Evolutionary conservation across 1,139 yeast species (phyloP), one percentile per base, ranked within the genome.

Genomic region (Schwanniomyces etchellsii): DNA sequence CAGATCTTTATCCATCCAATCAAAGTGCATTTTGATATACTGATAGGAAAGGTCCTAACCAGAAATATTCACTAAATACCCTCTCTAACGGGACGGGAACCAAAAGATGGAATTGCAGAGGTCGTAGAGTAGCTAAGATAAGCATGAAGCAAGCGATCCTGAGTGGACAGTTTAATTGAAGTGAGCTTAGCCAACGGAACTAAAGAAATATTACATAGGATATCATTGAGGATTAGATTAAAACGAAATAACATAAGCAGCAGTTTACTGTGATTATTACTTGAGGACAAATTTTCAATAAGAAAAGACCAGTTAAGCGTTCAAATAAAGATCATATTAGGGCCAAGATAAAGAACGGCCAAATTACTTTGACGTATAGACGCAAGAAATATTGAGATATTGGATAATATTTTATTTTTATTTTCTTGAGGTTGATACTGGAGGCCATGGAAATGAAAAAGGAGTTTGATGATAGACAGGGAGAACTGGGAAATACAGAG

Each of bases 1-100:
- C n/a, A n/a, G n/a, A n/a, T n/a, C 21, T 13, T 30, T 30, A 30
- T 30, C 32, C 27, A 30, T 16, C 32, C 32, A 30, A 30, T 30
- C 10, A 30, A 11, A 20, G 9, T 9, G 14, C 11, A 12, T 17
- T 5, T 20, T 20, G 26, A 16, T 30, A 30, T 30, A 14, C 14
- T 11, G 29, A 11, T 30, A 20, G 3, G 14, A 21, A 16, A 14
- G 32, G 32, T 21, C 21, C 21, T 18, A 18, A 18, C 7, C 7
- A 7, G n/a, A n/a, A 7, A 7, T n/a, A 18, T 18, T 18, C 7
- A 18, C n/a, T 18, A n/a, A 18, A 18, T 7, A 7, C 21, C 21
- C 21, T 18, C n/a, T n/a, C 7, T 18, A 18, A 18, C 21, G n/a
- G 21, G 21, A 18, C 21, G 9, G n/a, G n/a, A 7, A 18, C 21